These are phyloP conservation scores for Kwoniella heveanensis DNA, from an alignment of 768 basidiomycete genomes.

Conservation along the genomic window DNA sequence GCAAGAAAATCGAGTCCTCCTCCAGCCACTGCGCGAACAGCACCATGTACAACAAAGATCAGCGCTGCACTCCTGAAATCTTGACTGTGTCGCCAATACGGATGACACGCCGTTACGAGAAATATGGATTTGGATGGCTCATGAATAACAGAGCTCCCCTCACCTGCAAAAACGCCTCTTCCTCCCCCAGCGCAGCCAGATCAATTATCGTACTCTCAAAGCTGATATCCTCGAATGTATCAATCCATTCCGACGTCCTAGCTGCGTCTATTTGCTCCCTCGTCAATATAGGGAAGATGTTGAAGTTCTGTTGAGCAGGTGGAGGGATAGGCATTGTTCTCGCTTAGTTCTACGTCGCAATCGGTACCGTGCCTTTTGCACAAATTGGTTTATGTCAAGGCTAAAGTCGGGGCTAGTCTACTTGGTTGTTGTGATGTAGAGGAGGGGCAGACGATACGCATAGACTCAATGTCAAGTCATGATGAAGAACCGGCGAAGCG, in stretches of 20 bases:
- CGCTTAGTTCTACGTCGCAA: too few relatives aligned
- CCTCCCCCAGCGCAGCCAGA: constrained; percentile 35
- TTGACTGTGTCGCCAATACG: too few relatives aligned
- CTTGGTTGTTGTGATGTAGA: too few relatives aligned
- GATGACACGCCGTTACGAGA: too few relatives aligned
- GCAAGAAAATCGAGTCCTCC: constrained; percentile 47
- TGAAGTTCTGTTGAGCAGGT: constrained; percentile 1
- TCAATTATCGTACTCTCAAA: constrained; percentile 35
- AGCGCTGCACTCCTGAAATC: too few relatives aligned
- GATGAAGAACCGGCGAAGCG: too few relatives aligned
- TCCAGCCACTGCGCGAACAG: constrained; percentile 40
- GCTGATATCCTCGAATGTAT: constrained; percentile 32
- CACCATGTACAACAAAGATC: background rate
- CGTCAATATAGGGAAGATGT: constrained; percentile 27
- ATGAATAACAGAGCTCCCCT: constrained; percentile 18
- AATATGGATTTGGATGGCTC: too few relatives aligned
- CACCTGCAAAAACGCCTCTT: constrained; percentile 42
- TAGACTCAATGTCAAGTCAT: too few relatives aligned
- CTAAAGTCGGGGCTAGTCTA: too few relatives aligned
- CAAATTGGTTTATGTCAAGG: background rate
- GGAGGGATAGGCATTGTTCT: constrained; percentile 29
- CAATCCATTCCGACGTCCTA: constrained; percentile 41
- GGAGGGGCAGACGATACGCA: too few relatives aligned
- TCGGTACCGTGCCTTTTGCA: background rate
- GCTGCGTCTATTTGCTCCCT: constrained; percentile 38